These are phyloP conservation scores for Scenedesmus sp. DNA, from an alignment of 163 green algal species.

Conservation along the genomic window DNA sequence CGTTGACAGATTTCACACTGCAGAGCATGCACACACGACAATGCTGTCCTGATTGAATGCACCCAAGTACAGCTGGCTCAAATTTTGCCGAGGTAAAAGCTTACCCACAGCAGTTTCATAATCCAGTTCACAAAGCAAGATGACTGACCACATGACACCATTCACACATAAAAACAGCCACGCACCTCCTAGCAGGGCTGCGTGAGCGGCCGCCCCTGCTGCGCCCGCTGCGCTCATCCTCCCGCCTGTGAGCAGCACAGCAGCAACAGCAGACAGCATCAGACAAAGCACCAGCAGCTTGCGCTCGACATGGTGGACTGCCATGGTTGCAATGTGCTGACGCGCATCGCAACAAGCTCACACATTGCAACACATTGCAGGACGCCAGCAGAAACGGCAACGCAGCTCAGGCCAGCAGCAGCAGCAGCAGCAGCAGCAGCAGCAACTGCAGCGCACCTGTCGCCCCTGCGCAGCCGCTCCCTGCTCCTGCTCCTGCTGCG, in stretches of 20 bases:
- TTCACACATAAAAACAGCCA: neutral
- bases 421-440: neutral
- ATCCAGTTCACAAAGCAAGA: neutral
- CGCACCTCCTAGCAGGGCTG: neutral
- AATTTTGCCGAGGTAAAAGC: too few species aligned
- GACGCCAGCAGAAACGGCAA: too few species aligned
- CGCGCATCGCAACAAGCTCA: too few species aligned
- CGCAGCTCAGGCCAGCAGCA: neutral
- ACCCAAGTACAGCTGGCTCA: too few species aligned
- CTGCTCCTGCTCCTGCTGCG: slow-evolving; percentile 13
- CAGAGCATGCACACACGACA: too few species aligned
- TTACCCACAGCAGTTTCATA: too few species aligned
- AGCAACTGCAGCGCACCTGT: neutral
- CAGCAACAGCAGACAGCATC: neutral
- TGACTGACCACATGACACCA: neutral
- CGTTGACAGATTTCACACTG: too few species aligned
- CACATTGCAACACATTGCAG: too few species aligned
- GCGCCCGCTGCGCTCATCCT: neutral
- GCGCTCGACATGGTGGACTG: neutral
- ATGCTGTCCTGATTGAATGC: too few species aligned
- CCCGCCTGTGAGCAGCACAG: neutral
- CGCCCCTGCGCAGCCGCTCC: neutral
- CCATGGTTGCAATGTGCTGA: too few species aligned
- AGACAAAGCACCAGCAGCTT: neutral
- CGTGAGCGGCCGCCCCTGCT: neutral